phyloP scores from a whole-genome alignment of 1,139 yeast species.

The Saccharomyces pastorianus region DNA sequence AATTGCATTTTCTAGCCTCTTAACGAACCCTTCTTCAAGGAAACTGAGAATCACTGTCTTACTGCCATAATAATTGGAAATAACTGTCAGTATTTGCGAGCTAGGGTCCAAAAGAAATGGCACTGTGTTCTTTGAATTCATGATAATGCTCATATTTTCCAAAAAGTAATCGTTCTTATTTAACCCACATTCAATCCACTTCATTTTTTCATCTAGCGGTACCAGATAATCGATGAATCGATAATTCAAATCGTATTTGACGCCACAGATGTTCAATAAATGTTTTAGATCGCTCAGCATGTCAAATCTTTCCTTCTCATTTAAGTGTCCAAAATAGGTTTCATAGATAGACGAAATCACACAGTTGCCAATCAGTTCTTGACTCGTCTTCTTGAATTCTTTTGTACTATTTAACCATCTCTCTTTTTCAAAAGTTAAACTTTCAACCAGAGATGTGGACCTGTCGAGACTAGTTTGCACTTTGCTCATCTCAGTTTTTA shows the following conservation, averaged over 20 bases:
- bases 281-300: constrained; percentile 39
- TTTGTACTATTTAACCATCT: constrained; percentile 63
- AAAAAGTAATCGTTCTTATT: constrained; percentile 50
- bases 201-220: constrained; percentile 36
- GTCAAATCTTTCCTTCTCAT: constrained; percentile 42
- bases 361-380: constrained; percentile 54
- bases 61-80: constrained; percentile 33
- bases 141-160: constrained; percentile 56
- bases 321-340: constrained; percentile 55
- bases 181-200: constrained; percentile 50
- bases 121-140: constrained; percentile 31
- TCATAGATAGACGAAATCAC: constrained; percentile 54
- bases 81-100: constrained; percentile 38
- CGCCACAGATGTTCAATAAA: constrained; percentile 34
- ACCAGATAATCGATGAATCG: constrained; percentile 36
- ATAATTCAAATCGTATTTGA: constrained; percentile 38
- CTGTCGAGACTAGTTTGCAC: constrained; percentile 58
- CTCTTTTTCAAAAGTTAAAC: constrained; percentile 55
- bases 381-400: constrained; percentile 42
- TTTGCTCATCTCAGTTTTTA: constrained; percentile 58
- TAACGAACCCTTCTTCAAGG: constrained; percentile 57
- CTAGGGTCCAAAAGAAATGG: constrained; percentile 75
- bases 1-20: constrained; percentile 69
- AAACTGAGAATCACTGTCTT: constrained; percentile 59
- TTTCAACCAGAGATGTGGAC: constrained; percentile 55